Base-by-base conservation (phyloP, 202 grass and related monocot species). In the Saccharum hybrid region DNA sequence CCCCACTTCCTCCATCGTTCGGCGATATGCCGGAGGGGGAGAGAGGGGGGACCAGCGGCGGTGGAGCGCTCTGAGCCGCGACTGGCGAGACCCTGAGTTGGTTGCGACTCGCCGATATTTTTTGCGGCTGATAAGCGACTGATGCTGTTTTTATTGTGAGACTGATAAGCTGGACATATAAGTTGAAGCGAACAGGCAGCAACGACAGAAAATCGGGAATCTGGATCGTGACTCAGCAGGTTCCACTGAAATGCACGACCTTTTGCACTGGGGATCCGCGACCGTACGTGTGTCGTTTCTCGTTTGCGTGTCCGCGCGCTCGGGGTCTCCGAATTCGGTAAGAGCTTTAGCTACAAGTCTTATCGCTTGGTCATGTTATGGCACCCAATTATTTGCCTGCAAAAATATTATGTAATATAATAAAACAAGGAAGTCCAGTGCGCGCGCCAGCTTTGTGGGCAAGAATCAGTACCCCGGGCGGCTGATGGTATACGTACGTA, bases 181-280 rank as follows among this genome's bases (percentile, higher is more conserved):
- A n/a, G n/a, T n/a, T n/a, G n/a, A n/a, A n/a, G n/a, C n/a, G n/a
- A n/a, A n/a, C n/a, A n/a, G n/a, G n/a, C n/a, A n/a, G n/a, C n/a
- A n/a, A n/a, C n/a, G n/a, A n/a, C n/a, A n/a, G n/a, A 51, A 59
- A 59, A 21, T 21, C 19, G 19, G n/a, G n/a, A 59, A 59, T 66
- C 42, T 66, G 72, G 72, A 18, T 77, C n/a, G n/a, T n/a, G 82
- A 66, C 66, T 81, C 77, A 13, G 66, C 72, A 10, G 22, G 61
- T 22, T 60, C 56, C 16, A 54, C 16, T 19, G 49, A 19, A 12
- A 19, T 0, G 49, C 49, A 18, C 48, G 48, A 2, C 4, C 48
- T 51, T 51, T 51, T 51, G 48, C 48, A 51, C 0, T 40, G 37
- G 56, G 52, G 18, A 26, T 33, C 15, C 23, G 8, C 36, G 28